Base-by-base conservation (phyloP, 306 rosid species). In the Prunus persica region DNA sequence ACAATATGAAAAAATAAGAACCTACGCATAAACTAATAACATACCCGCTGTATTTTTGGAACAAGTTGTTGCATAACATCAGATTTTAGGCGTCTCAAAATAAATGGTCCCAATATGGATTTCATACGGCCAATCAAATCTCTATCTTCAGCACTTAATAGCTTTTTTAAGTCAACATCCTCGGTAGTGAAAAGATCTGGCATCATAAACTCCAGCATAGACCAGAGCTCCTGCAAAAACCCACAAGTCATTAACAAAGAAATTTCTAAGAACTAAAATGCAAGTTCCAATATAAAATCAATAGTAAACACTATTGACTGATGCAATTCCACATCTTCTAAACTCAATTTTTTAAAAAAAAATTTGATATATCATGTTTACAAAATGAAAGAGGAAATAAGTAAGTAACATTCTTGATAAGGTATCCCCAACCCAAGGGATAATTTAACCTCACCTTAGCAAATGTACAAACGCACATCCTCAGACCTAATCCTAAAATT, bases 21-120 rank as follows among this genome's bases (percentile, higher is more conserved):
- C 62, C 65, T n/a, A 18, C 73, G 27, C 69, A n/a, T 34, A 65
- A 74, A 65, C 56, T 67, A 52, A 58, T 60, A 46, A 74, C 80
- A 71, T 76, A 92, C 98, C 88, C 77, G 71, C 74, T 90, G 98
- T 82, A 89, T 88, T 84, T 95, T 95, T 38, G 93, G 95, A 85
- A 92, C 98, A 80, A 92, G 97, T 76, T 95, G 98, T 86, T 89
- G 97, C 98, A 92, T 95, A 66, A 92, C 98, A 87, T 95, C 98
- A 80, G 98, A 92, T 84, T 95, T 95, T 71, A 95, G 81, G 15
- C 98, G 90, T 55, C 98, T 88, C 85, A 95, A 87, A 81, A 92
- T 95, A 86, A 95, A 95, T 13, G 98, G 98, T 72, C 98, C 97
- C 72, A 92, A 82, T 79, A 95, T 95, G 83, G 96, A 95, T 88